Conservation (phyloP, 306 rosid genomes). For the Vigna reflexopilosa region DNA sequence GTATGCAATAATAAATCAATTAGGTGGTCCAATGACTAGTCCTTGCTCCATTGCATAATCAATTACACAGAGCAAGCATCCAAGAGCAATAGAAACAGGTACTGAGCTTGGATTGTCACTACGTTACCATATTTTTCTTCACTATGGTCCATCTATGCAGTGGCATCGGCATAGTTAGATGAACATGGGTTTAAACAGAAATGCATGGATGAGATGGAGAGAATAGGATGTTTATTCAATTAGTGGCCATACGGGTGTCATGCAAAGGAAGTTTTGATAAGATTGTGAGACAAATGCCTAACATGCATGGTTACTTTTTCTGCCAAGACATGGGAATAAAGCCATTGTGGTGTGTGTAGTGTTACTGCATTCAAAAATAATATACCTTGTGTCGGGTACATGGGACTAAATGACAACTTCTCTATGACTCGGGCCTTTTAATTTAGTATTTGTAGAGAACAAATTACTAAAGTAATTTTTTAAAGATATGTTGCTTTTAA, state of each 20-base stretch:
- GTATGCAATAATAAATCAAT: conserved; percentile 39
- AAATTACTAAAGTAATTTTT: conserved; percentile 48
- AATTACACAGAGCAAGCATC: conserved; percentile 49
- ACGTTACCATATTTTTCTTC: conserved; percentile 44
- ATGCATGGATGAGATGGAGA: conserved; percentile 43
- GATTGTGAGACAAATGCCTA: conserved; percentile 53
- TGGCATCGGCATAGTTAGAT: conserved; percentile 27
- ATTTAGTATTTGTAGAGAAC: conserved; percentile 42
- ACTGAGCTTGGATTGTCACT: conserved; percentile 54
- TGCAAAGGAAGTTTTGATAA: conserved; percentile 50
- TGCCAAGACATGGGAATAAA: conserved; percentile 50
- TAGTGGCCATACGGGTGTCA: conserved; percentile 49
- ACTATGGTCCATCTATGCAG: conserved; percentile 58
- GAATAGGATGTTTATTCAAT: conserved; percentile 33
- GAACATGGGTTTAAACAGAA: conserved; percentile 44
- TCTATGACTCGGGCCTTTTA: conserved; percentile 41
- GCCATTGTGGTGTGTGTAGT: conserved; percentile 42
- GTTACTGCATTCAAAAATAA: conserved; percentile 53
- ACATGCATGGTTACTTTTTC: conserved; percentile 55
- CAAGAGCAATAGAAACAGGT: conserved; percentile 53
- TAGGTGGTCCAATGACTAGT: conserved; percentile 52
- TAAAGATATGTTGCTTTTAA: conserved; percentile 31
- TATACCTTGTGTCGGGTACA: conserved; percentile 66
- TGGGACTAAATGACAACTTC: conserved; percentile 65
- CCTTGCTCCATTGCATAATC: conserved; percentile 47